Evolutionary conservation across 805 yeast genomes (phyloP).

Genomic region (Cyberlindnera misumaiensis): DNA sequence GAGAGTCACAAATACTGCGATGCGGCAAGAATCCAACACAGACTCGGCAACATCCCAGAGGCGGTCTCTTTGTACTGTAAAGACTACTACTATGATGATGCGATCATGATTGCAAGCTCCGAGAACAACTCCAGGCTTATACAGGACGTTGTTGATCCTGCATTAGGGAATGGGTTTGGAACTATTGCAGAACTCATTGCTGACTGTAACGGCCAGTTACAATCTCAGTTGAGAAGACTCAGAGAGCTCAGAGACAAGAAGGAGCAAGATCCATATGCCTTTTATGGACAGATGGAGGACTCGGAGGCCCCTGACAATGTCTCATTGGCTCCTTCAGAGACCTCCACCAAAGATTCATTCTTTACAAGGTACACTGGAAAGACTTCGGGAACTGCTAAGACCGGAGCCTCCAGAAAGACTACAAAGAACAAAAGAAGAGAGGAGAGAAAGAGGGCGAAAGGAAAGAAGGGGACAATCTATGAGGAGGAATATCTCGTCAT

Average conservation of each 20-base stretch:
- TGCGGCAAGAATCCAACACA: constrained; percentile 73
- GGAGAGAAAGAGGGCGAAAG: constrained; percentile 92
- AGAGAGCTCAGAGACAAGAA: constrained; percentile 83
- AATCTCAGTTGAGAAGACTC: constrained; percentile 75
- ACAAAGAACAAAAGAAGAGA: constrained; percentile 90
- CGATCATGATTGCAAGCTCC: constrained; percentile 55
- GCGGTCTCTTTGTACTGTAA: constrained; percentile 68
- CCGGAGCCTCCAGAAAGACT: constrained; percentile 91
- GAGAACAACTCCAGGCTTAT: constrained; percentile 39
- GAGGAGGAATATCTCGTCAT: constrained; percentile 92
- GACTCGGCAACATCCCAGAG: constrained; percentile 51
- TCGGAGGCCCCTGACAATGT: constrained; percentile 84
- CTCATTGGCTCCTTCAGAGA: constrained; percentile 89
- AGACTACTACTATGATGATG: constrained; percentile 68
- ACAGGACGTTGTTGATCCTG: constrained; percentile 58
- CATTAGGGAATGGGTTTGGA: constrained; percentile 83
- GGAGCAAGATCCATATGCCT: constrained; percentile 75
- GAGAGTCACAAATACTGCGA: constrained; percentile 70
- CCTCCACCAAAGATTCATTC: constrained; percentile 87
- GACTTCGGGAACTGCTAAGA: constrained; percentile 91
- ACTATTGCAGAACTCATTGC: constrained; percentile 80
- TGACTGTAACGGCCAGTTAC: constrained; percentile 84
- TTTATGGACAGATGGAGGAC: constrained; percentile 60
- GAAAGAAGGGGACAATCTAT: constrained; percentile 95
- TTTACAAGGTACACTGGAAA: constrained; percentile 96